phyloP scores from a whole-genome alignment of 129 eudicot genomes.

The Centrapalus pauciflorus region DNA sequence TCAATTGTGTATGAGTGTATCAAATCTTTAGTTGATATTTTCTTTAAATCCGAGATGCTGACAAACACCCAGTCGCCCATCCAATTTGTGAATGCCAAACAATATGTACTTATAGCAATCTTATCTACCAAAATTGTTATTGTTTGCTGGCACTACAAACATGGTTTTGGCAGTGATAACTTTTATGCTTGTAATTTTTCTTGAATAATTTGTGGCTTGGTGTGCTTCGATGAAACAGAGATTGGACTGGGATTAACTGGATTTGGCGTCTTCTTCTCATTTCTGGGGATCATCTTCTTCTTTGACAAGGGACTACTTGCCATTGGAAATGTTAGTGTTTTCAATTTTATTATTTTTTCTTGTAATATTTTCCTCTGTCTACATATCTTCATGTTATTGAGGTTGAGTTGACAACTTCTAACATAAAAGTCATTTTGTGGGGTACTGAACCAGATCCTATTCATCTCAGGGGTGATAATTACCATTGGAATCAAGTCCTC shows the following conservation, averaged over 20 bases:
- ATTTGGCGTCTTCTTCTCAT: conserved; percentile 58
- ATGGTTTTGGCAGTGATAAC: background rate
- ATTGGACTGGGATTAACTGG: conserved; percentile 67
- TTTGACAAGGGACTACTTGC: too few relatives aligned
- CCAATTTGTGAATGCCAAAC: background rate
- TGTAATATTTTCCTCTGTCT: background rate
- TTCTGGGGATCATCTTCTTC: conserved; percentile 54
- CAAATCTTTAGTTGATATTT: background rate
- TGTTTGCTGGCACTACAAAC: conserved; percentile 3
- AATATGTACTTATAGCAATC: background rate
- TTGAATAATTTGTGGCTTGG: conserved; percentile 14
- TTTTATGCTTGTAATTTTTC: background rate
- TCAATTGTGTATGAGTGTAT: background rate
- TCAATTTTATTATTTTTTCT: background rate
- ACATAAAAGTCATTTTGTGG: conserved; percentile 14
- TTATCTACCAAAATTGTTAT: background rate
- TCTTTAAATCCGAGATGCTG: background rate
- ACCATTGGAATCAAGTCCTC: conserved; percentile 82
- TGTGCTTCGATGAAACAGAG: conserved; percentile 37
- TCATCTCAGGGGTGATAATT: conserved; percentile 70
- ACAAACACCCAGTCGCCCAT: background rate
- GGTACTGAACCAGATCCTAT: conserved; percentile 57
- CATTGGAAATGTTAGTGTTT: conserved; percentile 53
- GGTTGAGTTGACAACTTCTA: background rate
- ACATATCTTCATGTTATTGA: background rate